A percentile compares a stretch with the other conserved stretches of the same genome.
These are phyloP conservation scores for Pigoraptor vietnamica DNA, from an alignment of 78 protist genomes.

Conservation along the genomic window DNA sequence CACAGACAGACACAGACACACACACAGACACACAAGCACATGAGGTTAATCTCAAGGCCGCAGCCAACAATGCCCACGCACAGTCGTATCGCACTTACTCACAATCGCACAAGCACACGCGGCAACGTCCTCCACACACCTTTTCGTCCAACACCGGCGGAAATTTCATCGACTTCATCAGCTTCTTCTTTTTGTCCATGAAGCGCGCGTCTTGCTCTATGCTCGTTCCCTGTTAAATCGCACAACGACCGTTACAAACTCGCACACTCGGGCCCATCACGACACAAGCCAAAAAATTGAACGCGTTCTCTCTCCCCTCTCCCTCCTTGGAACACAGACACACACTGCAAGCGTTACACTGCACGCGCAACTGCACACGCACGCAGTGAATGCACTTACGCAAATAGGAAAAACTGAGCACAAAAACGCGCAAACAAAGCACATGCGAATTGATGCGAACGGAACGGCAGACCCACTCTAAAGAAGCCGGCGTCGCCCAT, in stretches of 20 bases:
- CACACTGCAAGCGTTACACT: too few species aligned
- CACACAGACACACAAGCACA: background rate
- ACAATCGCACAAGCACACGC: background rate
- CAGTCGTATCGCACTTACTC: too few species aligned
- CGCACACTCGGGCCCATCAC: background rate
- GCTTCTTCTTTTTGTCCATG: background rate
- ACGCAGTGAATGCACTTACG: too few species aligned
- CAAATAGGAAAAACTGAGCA: too few species aligned
- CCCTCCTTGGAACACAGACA: too few species aligned
- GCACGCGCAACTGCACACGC: too few species aligned
- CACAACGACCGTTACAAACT: too few species aligned
- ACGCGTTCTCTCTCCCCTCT: too few species aligned
- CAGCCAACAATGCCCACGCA: too few species aligned
- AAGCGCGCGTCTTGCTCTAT: background rate
- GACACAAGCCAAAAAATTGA: background rate
- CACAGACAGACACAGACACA: background rate
- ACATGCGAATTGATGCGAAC: background rate
- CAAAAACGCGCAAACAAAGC: background rate
- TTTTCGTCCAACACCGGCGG: background rate
- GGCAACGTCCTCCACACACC: background rate
- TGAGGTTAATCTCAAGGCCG: background rate
- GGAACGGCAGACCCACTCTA: background rate
- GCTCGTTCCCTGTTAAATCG: conserved; percentile 4
- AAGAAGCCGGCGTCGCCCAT: background rate
- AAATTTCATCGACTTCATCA: background rate